Percentiles rank a stretch among this genome's conserved stretches.
Conservation (phyloP, 2,329 filamentous ascomycete genomes). For the Penicillium sp. region DNA sequence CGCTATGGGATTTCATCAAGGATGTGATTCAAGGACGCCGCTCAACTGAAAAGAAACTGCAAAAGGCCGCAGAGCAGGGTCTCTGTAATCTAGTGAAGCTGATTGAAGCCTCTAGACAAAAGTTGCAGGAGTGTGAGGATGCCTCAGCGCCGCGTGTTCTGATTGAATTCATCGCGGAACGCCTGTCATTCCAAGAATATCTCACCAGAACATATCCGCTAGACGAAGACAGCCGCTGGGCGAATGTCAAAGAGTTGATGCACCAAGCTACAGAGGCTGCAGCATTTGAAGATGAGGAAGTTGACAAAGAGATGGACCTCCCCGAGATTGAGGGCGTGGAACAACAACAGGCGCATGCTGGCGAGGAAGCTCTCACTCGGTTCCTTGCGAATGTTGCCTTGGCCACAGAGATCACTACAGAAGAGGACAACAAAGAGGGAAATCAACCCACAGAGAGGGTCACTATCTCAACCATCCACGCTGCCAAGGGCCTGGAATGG, state of each 20-base stretch:
- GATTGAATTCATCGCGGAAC: constrained; percentile 61
- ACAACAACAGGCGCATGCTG: constrained; percentile 55
- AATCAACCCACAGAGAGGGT: constrained; percentile 60
- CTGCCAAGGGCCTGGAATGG: constrained; percentile 95
- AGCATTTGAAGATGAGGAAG: constrained; percentile 55
- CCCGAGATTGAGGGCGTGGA: constrained; percentile 71
- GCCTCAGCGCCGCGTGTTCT: constrained; percentile 48
- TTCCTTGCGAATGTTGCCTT: constrained; percentile 91
- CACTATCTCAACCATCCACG: constrained; percentile 94
- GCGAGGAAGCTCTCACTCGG: constrained; percentile 68
- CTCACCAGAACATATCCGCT: constrained; percentile 71
- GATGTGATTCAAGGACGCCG: constrained; percentile 56
- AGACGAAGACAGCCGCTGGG: constrained; percentile 77
- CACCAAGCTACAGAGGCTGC: constrained; percentile 73
- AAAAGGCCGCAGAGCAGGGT: constrained; percentile 57
- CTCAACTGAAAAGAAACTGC: constrained; percentile 56
- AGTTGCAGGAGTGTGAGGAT: constrained; percentile 51
- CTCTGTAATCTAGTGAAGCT: constrained; percentile 62
- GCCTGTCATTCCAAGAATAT: constrained; percentile 73
- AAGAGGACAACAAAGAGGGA: constrained; percentile 56
- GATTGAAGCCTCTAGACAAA: constrained; percentile 59
- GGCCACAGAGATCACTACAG: constrained; percentile 69
- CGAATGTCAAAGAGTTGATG: constrained; percentile 87
- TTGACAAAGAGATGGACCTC: constrained; percentile 55
- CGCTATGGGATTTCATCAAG: constrained; percentile 76